Percentiles rank a stretch among this genome's conserved stretches.
phyloP scores from a whole-genome alignment of 2,329 filamentous ascomycete species.

The Alternaria arborescens region DNA sequence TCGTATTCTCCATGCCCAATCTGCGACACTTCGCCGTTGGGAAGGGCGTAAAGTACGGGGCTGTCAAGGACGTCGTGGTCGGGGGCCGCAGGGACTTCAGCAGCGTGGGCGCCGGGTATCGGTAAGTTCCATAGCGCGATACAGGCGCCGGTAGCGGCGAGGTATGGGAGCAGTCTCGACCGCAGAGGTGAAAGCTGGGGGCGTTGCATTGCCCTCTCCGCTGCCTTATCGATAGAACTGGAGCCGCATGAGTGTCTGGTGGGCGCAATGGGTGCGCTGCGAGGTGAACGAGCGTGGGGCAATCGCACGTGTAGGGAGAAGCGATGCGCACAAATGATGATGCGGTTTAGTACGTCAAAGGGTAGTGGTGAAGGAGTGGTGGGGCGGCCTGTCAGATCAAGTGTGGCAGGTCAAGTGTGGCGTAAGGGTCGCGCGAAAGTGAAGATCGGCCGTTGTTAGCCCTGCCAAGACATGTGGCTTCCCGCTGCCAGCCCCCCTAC shows the following conservation, averaged over 20 bases:
- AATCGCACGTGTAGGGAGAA: not conserved
- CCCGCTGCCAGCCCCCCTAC: not conserved
- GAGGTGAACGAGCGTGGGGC: not conserved
- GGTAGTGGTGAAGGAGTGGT: conserved; percentile 1
- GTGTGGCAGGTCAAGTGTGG: not conserved
- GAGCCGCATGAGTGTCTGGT: conserved; percentile 27
- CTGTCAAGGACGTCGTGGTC: conserved; percentile 23
- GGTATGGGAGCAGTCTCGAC: conserved; percentile 74
- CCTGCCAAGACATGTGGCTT: conserved; percentile 3
- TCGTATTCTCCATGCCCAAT: conserved; percentile 39
- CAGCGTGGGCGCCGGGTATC: conserved; percentile 66
- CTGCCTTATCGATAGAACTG: conserved; percentile 30
- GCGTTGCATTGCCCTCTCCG: conserved; percentile 51
- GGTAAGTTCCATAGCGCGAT: conserved; percentile 68
- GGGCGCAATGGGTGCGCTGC: conserved; percentile 29
- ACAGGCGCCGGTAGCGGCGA: conserved; percentile 68
- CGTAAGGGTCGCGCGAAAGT: not conserved
- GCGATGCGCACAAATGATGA: conserved; percentile 7
- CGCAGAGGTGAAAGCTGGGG: conserved; percentile 71
- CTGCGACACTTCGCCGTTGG: conserved; percentile 56
- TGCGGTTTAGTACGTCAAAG: not conserved
- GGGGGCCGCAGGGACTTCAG: conserved; percentile 56
- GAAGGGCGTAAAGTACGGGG: conserved; percentile 24
- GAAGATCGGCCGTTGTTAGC: not conserved
- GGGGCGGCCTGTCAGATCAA: not conserved